Percentiles rank a stretch among this genome's conserved stretches.
Evolutionary conservation across 257 asterid species (phyloP).

Genomic region (Przewalskia tangutica): DNA sequence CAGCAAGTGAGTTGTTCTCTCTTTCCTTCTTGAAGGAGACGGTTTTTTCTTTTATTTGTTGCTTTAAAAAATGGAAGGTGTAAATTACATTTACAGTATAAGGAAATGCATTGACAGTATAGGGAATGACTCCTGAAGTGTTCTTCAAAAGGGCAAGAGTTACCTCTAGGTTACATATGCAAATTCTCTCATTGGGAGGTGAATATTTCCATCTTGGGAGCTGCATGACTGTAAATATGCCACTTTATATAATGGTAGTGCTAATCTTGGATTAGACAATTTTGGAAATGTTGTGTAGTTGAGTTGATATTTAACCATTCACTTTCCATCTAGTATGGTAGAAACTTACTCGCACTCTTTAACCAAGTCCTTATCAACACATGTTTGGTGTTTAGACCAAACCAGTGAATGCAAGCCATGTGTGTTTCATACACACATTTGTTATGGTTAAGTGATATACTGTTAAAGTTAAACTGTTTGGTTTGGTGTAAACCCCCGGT

Average conservation of each 20-base stretch:
- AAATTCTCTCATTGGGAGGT: not conserved
- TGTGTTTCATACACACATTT: not conserved
- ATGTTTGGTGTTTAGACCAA: not conserved
- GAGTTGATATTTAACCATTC: not conserved
- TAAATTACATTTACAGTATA: not conserved
- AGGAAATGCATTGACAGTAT: not conserved
- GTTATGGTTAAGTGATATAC: not conserved
- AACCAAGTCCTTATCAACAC: not conserved
- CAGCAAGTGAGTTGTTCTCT: constrained; percentile 47
- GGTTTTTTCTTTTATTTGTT: not conserved
- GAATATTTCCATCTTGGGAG: not conserved
- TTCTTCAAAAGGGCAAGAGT: not conserved
- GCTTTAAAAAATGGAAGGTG: not conserved
- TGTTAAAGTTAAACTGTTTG: not conserved
- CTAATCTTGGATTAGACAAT: not conserved
- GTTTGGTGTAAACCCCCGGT: not conserved
- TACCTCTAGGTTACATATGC: not conserved
- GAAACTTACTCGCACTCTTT: not conserved
- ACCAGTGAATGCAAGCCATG: not conserved
- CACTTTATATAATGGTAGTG: not conserved
- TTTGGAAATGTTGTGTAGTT: not conserved
- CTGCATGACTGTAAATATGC: not conserved
- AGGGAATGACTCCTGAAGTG: not conserved
- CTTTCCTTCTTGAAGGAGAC: not conserved
- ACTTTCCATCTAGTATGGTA: not conserved